Evolutionary conservation across 306 rosid genomes (phyloP), one percentile per base, ranked within the genome.

Genomic region (Lathyrus aphaca): DNA sequence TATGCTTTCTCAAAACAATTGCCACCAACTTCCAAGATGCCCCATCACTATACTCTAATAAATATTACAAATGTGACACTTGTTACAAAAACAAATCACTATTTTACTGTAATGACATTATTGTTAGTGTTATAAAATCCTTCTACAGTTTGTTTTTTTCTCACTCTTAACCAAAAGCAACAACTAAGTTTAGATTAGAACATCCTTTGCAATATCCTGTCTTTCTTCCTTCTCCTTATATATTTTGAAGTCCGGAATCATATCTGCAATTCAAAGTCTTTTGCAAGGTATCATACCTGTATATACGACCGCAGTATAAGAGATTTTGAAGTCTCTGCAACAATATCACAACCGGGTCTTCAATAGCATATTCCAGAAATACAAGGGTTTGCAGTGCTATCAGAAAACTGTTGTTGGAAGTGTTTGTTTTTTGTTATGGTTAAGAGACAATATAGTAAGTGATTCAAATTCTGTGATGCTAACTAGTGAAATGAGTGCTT

Each of bases 401-500:
- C 6, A 10, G 32, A 53, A 23, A 23, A 23, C 25, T 2, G 23
- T 2, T 21, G 23, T 21, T 25, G 8, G 16, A 59, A 49, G 56
- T 35, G 6, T 69, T 61, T 50, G 48, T 29, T 44, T 10, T 29
- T 8, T 50, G 27, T 3, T 0, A 13, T 12, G 12, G 53, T 6
- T 56, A 18, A 68, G 55, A 2, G 40, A 25, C 32, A 5, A 8
- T 8, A 54, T 6, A 6, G 66, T 1, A 49, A 51, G 4, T 25
- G 27, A 62, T 58, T 65, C 7, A 61, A 15, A 25, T 15, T 30
- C 11, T 55, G 76, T 48, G 67, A 64, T 55, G 66, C 61, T 15
- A 44, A 13, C 19, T 5, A 73, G 68, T 42, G 74, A 84, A 2
- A 84, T 81, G 86, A 65, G 80, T 14, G 76, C 67, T 69, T 43